These are phyloP conservation scores for Sordariomycetes sp. DNA, from an alignment of 2,329 filamentous ascomycete genomes.

Conservation along the genomic window DNA sequence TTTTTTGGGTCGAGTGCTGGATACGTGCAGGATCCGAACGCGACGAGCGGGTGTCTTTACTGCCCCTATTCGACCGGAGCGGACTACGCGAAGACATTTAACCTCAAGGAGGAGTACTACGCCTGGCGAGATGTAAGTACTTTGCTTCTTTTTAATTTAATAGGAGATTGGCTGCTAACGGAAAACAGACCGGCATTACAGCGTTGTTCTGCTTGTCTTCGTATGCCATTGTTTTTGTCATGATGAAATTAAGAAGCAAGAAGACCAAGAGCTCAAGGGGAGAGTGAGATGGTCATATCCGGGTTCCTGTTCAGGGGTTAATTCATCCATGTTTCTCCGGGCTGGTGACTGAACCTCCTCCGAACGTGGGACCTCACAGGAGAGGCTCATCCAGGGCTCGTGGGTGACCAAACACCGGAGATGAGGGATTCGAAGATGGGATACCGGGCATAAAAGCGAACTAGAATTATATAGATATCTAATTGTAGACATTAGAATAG, in stretches of 20 bases:
- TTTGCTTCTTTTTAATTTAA: conserved; percentile 9
- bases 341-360: no score
- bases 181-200: conserved; percentile 33
- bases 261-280: conserved; percentile 24
- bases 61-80: conserved; percentile 48
- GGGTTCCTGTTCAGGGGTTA: no score
- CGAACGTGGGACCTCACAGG: no score
- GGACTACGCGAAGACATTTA: conserved; percentile 49
- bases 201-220: conserved; percentile 43
- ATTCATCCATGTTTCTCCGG: no score
- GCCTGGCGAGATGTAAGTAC: conserved; percentile 49
- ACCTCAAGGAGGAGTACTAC: conserved; percentile 49
- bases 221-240: conserved; percentile 33
- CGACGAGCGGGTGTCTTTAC: conserved; percentile 42
- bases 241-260: conserved; percentile 39
- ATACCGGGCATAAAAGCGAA: no score
- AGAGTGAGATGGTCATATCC: neutral
- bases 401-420: no score
- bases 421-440: no score
- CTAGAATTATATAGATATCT: no score
- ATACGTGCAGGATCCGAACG: conserved; percentile 50
- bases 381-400: no score
- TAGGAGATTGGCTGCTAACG: neutral
- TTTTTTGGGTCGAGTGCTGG: conserved; percentile 40
- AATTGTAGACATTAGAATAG: no score